Conservation (phyloP, 768 basidiomycete species). For the Fibroporia radiculosa region DNA sequence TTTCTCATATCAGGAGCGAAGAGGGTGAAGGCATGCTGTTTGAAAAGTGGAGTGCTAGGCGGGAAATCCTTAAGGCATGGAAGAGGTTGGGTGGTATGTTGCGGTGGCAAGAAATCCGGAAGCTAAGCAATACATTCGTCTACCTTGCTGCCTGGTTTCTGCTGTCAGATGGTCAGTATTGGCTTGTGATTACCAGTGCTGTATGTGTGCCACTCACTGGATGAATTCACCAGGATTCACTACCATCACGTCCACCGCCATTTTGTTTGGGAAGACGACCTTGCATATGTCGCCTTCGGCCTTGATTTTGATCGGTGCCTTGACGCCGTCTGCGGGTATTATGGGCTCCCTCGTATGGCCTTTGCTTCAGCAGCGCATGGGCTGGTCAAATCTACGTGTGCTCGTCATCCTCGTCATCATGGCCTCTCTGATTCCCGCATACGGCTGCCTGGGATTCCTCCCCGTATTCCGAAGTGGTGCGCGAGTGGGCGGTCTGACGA, state of each 20-base stretch:
- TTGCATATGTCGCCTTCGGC: conserved; percentile 73
- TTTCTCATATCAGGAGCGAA: conserved; percentile 3
- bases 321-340: conserved; percentile 76
- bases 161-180: conserved; percentile 71
- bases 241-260: conserved; percentile 85
- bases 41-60: conserved; percentile 33
- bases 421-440: conserved; percentile 63
- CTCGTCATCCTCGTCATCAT: conserved; percentile 61
- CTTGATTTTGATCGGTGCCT: conserved; percentile 71
- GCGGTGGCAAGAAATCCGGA: conserved; percentile 59
- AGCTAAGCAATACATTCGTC: conserved; percentile 75
- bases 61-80: conserved; percentile 69
- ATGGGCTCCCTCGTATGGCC: conserved; percentile 83
- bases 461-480: conserved; percentile 35
- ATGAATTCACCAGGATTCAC: conserved; percentile 70
- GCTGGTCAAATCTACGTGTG: conserved; percentile 60
- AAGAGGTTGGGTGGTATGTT: conserved; percentile 68
- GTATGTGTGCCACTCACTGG: no score
- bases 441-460: conserved; percentile 79
- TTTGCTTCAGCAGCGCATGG: conserved; percentile 51
- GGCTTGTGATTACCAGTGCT: no score
- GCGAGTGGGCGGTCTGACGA: conserved; percentile 68
- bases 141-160: conserved; percentile 94
- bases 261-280: conserved; percentile 87
- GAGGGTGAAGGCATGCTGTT: no score